Conservation (phyloP, 495 filamentous ascomycete species). For the Aspergillus cristatus region DNA sequence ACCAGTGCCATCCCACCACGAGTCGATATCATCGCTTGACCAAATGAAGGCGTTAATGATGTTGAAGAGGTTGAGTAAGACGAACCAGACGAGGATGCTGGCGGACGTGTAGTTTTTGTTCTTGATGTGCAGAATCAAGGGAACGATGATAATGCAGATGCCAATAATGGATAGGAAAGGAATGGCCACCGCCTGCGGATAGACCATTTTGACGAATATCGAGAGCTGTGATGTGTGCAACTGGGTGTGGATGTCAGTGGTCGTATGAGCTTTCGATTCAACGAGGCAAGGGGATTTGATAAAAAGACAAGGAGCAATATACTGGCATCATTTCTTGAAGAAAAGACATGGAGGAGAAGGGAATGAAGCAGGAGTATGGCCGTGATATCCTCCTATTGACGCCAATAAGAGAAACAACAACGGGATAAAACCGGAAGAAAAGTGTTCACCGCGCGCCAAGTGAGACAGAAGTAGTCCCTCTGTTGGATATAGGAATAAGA, state of each 20-base stretch:
- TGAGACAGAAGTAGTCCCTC: background rate
- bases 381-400: too few relatives aligned
- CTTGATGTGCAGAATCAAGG: slow-evolving; percentile 30
- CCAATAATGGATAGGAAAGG: slow-evolving; percentile 47
- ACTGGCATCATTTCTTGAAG: slow-evolving; percentile 5
- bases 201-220: slow-evolving; percentile 1
- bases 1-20: slow-evolving; percentile 64
- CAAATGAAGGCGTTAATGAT: slow-evolving; percentile 76
- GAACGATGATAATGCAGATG: slow-evolving; percentile 43
- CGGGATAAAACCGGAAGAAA: too few relatives aligned
- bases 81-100: slow-evolving; percentile 54
- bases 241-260: too few relatives aligned
- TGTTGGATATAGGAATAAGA: background rate
- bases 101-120: slow-evolving; percentile 41
- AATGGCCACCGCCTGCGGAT: slow-evolving; percentile 26
- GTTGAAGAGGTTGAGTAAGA: slow-evolving; percentile 56
- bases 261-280: too few relatives aligned
- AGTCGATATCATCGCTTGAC: slow-evolving; percentile 56
- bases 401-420: too few relatives aligned
- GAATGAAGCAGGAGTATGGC: background rate
- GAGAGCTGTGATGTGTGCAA: too few relatives aligned
- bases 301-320: slow-evolving; percentile 1
- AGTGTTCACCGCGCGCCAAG: too few relatives aligned
- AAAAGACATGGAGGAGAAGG: background rate
- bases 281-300: background rate